These are phyloP conservation scores for Ustilago loliicola DNA, from an alignment of 1,284 basidiomycete species.

Conservation along the genomic window DNA sequence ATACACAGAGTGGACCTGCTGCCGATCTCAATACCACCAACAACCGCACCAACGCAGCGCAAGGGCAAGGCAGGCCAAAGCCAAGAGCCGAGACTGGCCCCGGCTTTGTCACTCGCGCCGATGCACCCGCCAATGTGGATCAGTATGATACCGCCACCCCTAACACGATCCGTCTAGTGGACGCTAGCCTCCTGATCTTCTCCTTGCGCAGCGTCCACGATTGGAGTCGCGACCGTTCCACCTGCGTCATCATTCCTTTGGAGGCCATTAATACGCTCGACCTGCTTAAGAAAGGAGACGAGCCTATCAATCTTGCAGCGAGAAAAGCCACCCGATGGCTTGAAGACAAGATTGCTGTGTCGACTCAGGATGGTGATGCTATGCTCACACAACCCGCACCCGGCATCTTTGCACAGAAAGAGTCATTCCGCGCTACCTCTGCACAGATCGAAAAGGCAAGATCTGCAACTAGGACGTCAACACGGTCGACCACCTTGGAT, in stretches of 20 bases:
- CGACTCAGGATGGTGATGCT: constrained; percentile 19
- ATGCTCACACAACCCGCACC: constrained; percentile 35
- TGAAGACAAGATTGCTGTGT: constrained; percentile 73
- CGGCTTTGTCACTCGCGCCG: constrained; percentile 4
- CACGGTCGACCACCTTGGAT: background rate
- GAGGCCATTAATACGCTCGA: constrained; percentile 94
- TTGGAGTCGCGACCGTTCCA: constrained; percentile 79
- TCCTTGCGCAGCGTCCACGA: constrained; percentile 83
- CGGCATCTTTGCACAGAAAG: constrained; percentile 49
- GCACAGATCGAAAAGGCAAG: constrained; percentile 29
- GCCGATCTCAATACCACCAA: background rate
- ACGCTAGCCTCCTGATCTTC: constrained; percentile 88
- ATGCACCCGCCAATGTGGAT: background rate
- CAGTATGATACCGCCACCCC: background rate
- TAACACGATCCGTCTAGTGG: constrained; percentile 72
- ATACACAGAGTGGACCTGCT: constrained; percentile 24
- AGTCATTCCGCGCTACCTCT: constrained; percentile 22
- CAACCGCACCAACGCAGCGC: constrained; percentile 1
- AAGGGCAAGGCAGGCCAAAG: constrained; percentile 16
- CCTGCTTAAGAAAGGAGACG: constrained; percentile 89
- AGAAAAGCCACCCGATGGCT: constrained; percentile 83
- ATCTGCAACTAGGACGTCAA: background rate
- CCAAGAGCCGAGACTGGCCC: constrained; percentile 37
- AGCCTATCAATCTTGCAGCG: constrained; percentile 81
- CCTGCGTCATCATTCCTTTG: constrained; percentile 83